A percentile compares a stretch with the other conserved stretches of the same genome.
Evolutionary conservation across 2,329 filamentous ascomycete species (phyloP).

Genomic region (Colletotrichum limetticola): DNA sequence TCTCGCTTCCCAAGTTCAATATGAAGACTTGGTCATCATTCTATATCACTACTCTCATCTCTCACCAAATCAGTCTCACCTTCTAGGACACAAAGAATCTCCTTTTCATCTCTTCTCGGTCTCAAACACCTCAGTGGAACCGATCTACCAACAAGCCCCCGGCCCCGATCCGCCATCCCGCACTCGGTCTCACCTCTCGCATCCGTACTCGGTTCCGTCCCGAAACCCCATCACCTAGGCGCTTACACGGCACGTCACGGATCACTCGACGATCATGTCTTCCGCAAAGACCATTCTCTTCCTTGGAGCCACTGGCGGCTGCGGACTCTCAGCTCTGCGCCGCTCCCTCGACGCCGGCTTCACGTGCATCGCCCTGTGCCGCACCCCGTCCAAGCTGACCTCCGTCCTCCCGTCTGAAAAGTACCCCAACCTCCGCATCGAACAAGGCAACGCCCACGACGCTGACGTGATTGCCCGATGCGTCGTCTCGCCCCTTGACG

Average conservation of each 20-base stretch:
- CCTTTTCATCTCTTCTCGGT: background rate
- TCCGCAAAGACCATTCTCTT: slow-evolving; percentile 57
- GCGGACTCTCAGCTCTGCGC: slow-evolving; percentile 58
- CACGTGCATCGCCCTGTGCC: slow-evolving; percentile 60
- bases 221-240: background rate
- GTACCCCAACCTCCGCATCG: slow-evolving; percentile 52
- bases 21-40: background rate
- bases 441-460: slow-evolving; percentile 60
- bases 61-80: background rate
- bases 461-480: slow-evolving; percentile 47
- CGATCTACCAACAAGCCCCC: background rate
- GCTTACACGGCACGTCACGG: background rate
- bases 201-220: slow-evolving; percentile 29
- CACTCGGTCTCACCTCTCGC: slow-evolving; percentile 11
- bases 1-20: background rate
- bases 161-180: background rate
- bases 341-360: slow-evolving; percentile 57
- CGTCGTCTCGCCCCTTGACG: slow-evolving; percentile 44
- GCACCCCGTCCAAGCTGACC: slow-evolving; percentile 60
- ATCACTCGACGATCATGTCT: slow-evolving; percentile 1
- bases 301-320: slow-evolving; percentile 64
- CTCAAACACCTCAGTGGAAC: background rate
- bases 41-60: background rate
- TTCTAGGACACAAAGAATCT: background rate
- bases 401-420: slow-evolving; percentile 44